Evolutionary conservation across 2,329 filamentous ascomycete species (phyloP), one percentile per base, ranked within the genome.

Genomic region (Alternaria atra): DNA sequence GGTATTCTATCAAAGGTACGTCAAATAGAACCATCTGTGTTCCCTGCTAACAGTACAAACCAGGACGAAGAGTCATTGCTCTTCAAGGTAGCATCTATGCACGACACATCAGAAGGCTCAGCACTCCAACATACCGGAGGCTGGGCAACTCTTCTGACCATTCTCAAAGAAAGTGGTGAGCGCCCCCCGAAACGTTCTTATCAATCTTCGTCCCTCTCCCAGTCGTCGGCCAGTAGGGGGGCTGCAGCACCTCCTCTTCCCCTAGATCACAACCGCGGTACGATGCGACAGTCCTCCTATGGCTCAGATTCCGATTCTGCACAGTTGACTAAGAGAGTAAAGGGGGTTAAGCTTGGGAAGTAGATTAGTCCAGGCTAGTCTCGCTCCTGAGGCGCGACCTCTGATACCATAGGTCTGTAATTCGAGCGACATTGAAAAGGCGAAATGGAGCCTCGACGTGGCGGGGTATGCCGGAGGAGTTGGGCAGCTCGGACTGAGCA

Each of bases 151-250:
- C 86, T 99, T 76, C 86, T 94, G 81, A 90, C 91, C 80, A 97
- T 99, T 79, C 87, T 98, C 83, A 89, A 95, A 89, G 91, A 93
- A 88, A 93, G 92, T 87, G 93, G 94, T 97, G 94, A 97, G 91
- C 90, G 90, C 88, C 88, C 90, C 87, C 90, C 89, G 81, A 96
- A 95, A 86, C 91, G 84, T 79, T 75, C 75, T 53, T 73, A 68
- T 70, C 65, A 66, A 55, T 69, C 67, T 61, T 66, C 73, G 46
- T 56, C 65, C 60, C 58, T 63, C 53, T 66, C 73, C 64, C 68
- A 74, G 64, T 68, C 75, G 64, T 68, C 75, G 69, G 75, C 74
- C 77, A 78, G 48, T 42, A 68, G 67, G 69, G 72, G 71, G 67
- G 68, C 71, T 77, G 80, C 79, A 79, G 80, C 79, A 79, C 63